Base-by-base conservation (phyloP, 164 flowering plant species). In the Stephania japonica region DNA sequence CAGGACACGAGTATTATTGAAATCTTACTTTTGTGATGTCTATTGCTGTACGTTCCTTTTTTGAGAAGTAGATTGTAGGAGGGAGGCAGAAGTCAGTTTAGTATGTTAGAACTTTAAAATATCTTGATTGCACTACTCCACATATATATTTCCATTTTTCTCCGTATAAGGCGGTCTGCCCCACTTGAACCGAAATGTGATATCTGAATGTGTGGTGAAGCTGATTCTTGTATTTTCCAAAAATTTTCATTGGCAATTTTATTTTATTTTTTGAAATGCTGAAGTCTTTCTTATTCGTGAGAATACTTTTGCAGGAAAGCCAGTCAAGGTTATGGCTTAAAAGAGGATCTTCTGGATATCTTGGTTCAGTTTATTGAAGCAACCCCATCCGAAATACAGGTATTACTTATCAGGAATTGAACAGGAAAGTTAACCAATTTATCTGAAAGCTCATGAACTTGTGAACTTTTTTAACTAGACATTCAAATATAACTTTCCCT, bases 321-420 rank as follows among this genome's bases (percentile, higher is more conserved):
- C 67, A 77, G 85, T 70, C 83, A 86, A 79, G 98, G 91, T 76
- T 78, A 87, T 84, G 97, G 90, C 26, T 14, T 79, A 53, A 80
- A 71, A 43, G 86, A 90, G 69, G 97, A 90, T 44, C 88, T 91
- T 38, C 72, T 85, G 78, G 80, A 82, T 67, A 53, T 80, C 49
- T 79, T 96, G 70, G 81, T 85, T 76, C 89, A 88, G 73, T 84
- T 76, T 76, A 78, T 91, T 79, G 87, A 87, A 50, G 91, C 89
- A 42, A 78, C 82, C 71, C 27, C 83, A 64, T 72, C 80, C 12
- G 97, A 93, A 79, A 86, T 93, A 66, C 83, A 87, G 96, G 99
- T 91, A 65, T 14, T 32, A 32, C 38, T 32, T 32, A 32, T 32
- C 38, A 66, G 18, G 65, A 67, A 50, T 53, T 44, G 64, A n/a